phyloP scores from a whole-genome alignment of 1,284 basidiomycete genomes.

The Trichosporon asahii region DNA sequence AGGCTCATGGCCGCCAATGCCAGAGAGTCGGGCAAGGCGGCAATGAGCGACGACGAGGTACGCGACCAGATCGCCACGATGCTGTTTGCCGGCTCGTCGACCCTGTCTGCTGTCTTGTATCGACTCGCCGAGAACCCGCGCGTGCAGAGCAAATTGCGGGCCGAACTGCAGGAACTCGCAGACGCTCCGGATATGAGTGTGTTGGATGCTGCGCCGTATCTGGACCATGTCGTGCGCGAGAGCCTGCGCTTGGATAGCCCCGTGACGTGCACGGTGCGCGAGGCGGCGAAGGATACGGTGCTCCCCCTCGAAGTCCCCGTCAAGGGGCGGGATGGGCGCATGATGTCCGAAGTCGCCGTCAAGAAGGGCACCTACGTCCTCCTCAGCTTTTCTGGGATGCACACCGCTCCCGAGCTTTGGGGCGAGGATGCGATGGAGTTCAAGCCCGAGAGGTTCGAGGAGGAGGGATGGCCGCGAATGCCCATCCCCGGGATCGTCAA shows the following conservation, averaged over 20 bases:
- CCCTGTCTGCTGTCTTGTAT: slow-evolving; percentile 57
- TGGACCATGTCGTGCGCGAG: slow-evolving; percentile 64
- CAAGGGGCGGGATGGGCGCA: slow-evolving; percentile 36
- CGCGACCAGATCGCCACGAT: slow-evolving; percentile 74
- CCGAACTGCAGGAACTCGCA: slow-evolving; percentile 51
- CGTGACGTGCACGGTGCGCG: slow-evolving; percentile 62
- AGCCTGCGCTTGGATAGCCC: slow-evolving; percentile 62
- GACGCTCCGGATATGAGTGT: slow-evolving; percentile 28
- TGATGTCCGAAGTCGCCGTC: slow-evolving; percentile 32
- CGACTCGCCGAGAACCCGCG: slow-evolving; percentile 58
- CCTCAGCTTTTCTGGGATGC: slow-evolving; percentile 53
- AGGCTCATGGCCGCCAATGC: slow-evolving; percentile 55
- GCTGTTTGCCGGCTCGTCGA: slow-evolving; percentile 62
- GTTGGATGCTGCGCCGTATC: slow-evolving; percentile 54
- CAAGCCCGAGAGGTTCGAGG: slow-evolving; percentile 60
- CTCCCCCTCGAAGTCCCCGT: slow-evolving; percentile 58
- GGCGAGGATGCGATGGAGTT: slow-evolving; percentile 64
- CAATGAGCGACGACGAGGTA: slow-evolving; percentile 58
- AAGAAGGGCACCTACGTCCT: slow-evolving; percentile 21
- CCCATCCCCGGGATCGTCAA: not conserved
- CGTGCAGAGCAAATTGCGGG: slow-evolving; percentile 59
- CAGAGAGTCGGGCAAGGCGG: not conserved
- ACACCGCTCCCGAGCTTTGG: slow-evolving; percentile 60
- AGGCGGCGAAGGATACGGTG: slow-evolving; percentile 58
- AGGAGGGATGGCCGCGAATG: not conserved